A percentile compares a stretch with the other conserved stretches of the same genome.
Evolutionary conservation across 1,139 yeast genomes (phyloP).

Genomic region (Geotrichum europaeum): DNA sequence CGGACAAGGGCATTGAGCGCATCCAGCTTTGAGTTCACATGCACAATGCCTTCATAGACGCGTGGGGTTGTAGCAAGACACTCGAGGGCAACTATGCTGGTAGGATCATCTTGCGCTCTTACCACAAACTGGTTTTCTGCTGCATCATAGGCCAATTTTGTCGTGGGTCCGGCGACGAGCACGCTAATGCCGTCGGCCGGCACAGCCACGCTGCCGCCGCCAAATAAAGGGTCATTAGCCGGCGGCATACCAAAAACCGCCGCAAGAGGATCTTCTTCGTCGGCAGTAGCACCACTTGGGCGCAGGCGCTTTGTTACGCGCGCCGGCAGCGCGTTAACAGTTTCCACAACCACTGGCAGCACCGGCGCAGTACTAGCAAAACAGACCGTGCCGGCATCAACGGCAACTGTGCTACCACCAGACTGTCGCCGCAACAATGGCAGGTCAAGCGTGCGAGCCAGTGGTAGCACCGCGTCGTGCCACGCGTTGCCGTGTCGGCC

Average conservation of each 20-base stretch:
- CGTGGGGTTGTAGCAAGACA: slow-evolving; percentile 76
- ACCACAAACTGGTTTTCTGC: slow-evolving; percentile 39
- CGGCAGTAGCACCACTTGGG: not conserved
- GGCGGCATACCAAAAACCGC: not conserved
- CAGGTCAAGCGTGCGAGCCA: slow-evolving; percentile 47
- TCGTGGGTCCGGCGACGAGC: slow-evolving; percentile 28
- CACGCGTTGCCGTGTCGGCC: slow-evolving; percentile 96
- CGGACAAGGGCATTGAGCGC: slow-evolving; percentile 53
- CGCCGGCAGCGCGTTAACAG: slow-evolving; percentile 40
- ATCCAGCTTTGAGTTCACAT: slow-evolving; percentile 57
- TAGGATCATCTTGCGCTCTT: slow-evolving; percentile 39
- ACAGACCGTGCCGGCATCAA: slow-evolving; percentile 85
- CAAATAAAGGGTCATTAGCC: not conserved
- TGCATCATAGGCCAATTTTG: slow-evolving; percentile 56
- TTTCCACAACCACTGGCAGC: slow-evolving; percentile 47
- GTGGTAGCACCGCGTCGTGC: slow-evolving; percentile 67
- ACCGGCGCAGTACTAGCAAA: slow-evolving; percentile 64
- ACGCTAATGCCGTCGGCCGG: not conserved
- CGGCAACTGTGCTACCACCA: slow-evolving; percentile 97
- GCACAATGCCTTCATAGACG: slow-evolving; percentile 95
- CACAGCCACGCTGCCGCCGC: not conserved
- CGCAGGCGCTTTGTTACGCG: slow-evolving; percentile 5
- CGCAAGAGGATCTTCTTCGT: slow-evolving; percentile 1
- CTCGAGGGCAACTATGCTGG: slow-evolving; percentile 86
- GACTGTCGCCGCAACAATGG: slow-evolving; percentile 72